Percentiles rank a stretch among this genome's conserved stretches.
These are phyloP conservation scores for Globisporangium camurandrum DNA, from an alignment of 352 stramenopile species.

Conservation along the genomic window DNA sequence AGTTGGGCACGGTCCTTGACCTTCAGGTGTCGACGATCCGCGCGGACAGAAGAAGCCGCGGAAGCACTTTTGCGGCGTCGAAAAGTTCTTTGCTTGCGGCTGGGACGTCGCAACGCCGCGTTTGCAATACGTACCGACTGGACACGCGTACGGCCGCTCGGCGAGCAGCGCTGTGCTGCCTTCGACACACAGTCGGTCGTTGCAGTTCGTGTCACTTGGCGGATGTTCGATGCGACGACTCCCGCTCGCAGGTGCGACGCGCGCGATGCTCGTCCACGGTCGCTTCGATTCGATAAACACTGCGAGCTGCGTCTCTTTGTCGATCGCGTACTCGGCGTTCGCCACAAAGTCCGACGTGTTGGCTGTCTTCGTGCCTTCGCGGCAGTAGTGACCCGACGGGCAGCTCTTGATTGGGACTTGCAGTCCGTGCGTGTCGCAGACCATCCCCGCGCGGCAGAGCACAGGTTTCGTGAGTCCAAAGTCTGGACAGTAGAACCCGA, in stretches of 20 bases:
- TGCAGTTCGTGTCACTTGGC: constrained; percentile 39
- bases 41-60: constrained; percentile 95
- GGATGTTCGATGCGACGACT: constrained; percentile 62
- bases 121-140: constrained; percentile 90
- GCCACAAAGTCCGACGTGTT: constrained; percentile 53
- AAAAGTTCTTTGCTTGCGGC: constrained; percentile 83
- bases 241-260: constrained; percentile 34
- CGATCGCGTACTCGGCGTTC: constrained; percentile 46
- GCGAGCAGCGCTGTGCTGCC: constrained; percentile 43
- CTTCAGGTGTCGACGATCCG: constrained; percentile 88
- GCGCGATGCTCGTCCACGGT: constrained; percentile 39
- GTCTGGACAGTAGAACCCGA: constrained; percentile 93
- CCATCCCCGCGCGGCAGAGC: constrained; percentile 87
- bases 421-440: constrained; percentile 90
- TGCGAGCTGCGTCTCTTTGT: constrained; percentile 60
- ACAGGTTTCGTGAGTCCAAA: constrained; percentile 86
- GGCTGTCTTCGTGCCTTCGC: constrained; percentile 87
- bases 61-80: constrained; percentile 92
- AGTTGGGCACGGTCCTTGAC: constrained; percentile 90
- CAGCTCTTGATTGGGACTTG: constrained; percentile 73
- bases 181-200: constrained; percentile 41
- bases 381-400: constrained; percentile 91
- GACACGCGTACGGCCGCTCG: constrained; percentile 92
- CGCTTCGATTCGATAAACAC: constrained; percentile 43
- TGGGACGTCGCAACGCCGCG: constrained; percentile 71